phyloP scores from a whole-genome alignment of 208 protist species.

The Lotmaria passim region DNA sequence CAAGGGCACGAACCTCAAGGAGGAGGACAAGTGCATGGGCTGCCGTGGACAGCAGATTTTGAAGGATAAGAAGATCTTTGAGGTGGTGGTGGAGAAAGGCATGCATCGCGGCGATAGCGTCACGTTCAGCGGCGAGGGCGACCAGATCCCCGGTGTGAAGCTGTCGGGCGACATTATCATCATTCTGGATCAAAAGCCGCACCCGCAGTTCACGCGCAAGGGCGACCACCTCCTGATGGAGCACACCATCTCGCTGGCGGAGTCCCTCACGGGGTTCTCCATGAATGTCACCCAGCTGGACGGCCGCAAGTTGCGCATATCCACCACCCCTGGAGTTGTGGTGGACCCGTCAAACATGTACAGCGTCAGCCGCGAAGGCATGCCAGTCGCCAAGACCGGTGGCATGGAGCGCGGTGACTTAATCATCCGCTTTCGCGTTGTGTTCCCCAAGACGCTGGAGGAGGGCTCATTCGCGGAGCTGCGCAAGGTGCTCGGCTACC shows the following conservation, averaged over 20 bases:
- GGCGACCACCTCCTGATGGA: slow-evolving; percentile 96
- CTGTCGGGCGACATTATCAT: slow-evolving; percentile 98
- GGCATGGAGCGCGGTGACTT: slow-evolving; percentile 91
- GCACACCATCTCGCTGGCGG: slow-evolving; percentile 89
- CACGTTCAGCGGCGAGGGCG: slow-evolving; percentile 96
- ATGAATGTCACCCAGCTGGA: slow-evolving; percentile 93
- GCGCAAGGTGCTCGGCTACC: slow-evolving; percentile 81
- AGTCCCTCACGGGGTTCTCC: slow-evolving; percentile 95
- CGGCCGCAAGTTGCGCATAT: slow-evolving; percentile 84
- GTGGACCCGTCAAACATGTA: slow-evolving; percentile 90
- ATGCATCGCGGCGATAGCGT: slow-evolving; percentile 97
- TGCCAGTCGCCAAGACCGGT: slow-evolving; percentile 91
- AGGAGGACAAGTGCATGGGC: slow-evolving; percentile 94
- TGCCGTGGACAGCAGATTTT: slow-evolving; percentile 96
- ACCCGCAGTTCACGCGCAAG: slow-evolving; percentile 93
- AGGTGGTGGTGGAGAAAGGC: slow-evolving; percentile 97
- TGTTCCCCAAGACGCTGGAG: slow-evolving; percentile 86
- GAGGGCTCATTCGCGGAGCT: slow-evolving; percentile 46
- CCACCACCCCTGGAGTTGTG: slow-evolving; percentile 55
- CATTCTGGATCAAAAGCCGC: slow-evolving; percentile 96
- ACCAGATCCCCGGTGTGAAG: slow-evolving; percentile 93
- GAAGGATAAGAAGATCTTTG: slow-evolving; percentile 97
- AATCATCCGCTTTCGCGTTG: slow-evolving; percentile 90
- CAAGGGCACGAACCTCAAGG: slow-evolving; percentile 89
- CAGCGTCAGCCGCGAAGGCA: slow-evolving; percentile 91